Evolutionary conservation across 2,329 filamentous ascomycete species (phyloP), one percentile per base, ranked within the genome.

Genomic region (Alternaria burnsii): DNA sequence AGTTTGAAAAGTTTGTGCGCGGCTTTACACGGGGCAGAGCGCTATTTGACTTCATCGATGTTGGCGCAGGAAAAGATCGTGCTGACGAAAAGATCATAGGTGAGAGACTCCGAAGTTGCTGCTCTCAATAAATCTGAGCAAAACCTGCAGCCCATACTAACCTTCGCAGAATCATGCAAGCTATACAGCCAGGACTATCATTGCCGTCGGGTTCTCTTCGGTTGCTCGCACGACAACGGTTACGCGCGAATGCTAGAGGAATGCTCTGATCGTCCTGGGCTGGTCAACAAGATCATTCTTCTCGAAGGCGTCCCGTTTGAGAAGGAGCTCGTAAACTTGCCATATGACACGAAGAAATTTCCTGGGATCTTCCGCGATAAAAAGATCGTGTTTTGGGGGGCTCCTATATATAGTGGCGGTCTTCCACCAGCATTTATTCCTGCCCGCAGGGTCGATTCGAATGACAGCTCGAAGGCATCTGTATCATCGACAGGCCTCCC

Each of bases 151-250:
- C 12, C 40, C 11, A 12, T 42, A 43, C 61, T 71, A 40, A 69
- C 44, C 11, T 10, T 10, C 5, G n/a, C 63, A 87, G 86, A 86
- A 65, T 78, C 79, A 26, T 84, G 89, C 74, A 84, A 85, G 66
- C 73, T 86, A 48, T 82, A 84, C 72, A 76, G 87, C 52, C 80
- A 84, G 73, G 84, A 88, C 67, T 84, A 82, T 63, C 86, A 87
- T 66, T 89, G 87, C 70, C 86, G 85, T 54, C 86, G 87, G 57
- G 83, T 89, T 53, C 78, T 88, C 50, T 79, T 89, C 36, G 87
- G 86, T 9, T 87, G 86, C 72, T 85, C 84, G 14, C 83, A 86
- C 59, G 84, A 86, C 74, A 83, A 82, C 56, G 81, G 83, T 22
- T 88, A 87, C 71, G 82, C 82, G 24, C 79, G 80, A 11, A 76